Evolutionary conservation across 2,329 filamentous ascomycete species (phyloP).

Genomic region (Acarospora socialis): DNA sequence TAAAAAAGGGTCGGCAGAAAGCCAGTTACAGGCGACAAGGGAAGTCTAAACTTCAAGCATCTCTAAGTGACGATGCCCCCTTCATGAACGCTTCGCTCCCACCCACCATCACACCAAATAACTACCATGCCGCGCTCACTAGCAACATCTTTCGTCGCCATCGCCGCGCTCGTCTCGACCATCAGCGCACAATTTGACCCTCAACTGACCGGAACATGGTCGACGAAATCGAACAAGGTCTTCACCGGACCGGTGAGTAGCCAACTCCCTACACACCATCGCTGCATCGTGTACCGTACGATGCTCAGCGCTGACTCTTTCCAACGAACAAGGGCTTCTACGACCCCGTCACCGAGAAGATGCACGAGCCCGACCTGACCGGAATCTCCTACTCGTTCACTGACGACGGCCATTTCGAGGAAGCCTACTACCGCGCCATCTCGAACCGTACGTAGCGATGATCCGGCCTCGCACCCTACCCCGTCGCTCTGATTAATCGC

Average conservation of each 20-base stretch:
- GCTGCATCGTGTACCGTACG: background rate
- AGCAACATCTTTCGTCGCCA: conserved; percentile 25
- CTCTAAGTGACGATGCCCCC: no score
- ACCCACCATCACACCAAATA: conserved; percentile 10
- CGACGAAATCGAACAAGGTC: conserved; percentile 54
- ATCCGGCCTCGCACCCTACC: background rate
- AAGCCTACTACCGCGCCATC: conserved; percentile 54
- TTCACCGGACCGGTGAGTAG: conserved; percentile 52
- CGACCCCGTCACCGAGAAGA: conserved; percentile 48
- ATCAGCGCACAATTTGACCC: conserved; percentile 27
- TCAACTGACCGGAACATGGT: conserved; percentile 55
- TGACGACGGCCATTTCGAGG: conserved; percentile 51
- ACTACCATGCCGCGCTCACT: conserved; percentile 20
- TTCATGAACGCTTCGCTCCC: no score
- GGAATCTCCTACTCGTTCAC: conserved; percentile 66
- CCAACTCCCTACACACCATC: background rate
- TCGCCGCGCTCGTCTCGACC: conserved; percentile 16
- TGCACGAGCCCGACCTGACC: conserved; percentile 51
- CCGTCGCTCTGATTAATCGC: background rate
- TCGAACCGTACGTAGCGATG: conserved; percentile 45
- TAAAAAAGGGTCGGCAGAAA: no score
- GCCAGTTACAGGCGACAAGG: no score
- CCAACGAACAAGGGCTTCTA: conserved; percentile 45
- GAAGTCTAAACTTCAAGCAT: no score
- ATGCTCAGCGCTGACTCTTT: conserved; percentile 14